phyloP scores from a whole-genome alignment of 1,139 yeast genomes.

The Trichomonascaceae sp. region DNA sequence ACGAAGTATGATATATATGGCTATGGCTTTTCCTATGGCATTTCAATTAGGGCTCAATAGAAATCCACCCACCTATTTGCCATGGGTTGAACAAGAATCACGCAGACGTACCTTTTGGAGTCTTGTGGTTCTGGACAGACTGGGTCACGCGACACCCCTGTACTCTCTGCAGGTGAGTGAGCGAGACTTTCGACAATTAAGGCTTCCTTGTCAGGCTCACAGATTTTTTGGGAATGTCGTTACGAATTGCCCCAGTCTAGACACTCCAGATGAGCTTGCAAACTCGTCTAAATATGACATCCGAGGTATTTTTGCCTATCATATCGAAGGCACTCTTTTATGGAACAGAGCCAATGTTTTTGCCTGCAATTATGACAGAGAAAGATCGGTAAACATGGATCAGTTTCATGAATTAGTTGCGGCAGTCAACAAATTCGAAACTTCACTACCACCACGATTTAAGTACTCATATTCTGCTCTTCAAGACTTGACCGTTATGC shows the following conservation, averaged over 20 bases:
- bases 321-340: conserved; percentile 27
- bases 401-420: conserved; percentile 1
- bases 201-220: conserved; percentile 32
- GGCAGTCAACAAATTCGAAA: conserved; percentile 4
- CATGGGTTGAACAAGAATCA: conserved; percentile 33
- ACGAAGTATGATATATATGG: conserved; percentile 33
- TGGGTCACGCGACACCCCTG: conserved; percentile 33
- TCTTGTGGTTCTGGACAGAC: conserved; percentile 32
- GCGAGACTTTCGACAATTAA: conserved; percentile 20
- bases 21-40: conserved; percentile 35
- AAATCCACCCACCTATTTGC: conserved; percentile 23
- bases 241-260: conserved; percentile 20
- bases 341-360: conserved; percentile 25
- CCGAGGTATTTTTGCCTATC: conserved; percentile 27
- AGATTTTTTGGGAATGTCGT: conserved; percentile 27
- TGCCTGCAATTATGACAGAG: conserved; percentile 1
- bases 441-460: conserved; percentile 20
- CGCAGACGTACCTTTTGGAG: conserved; percentile 36
- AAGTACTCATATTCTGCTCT: conserved; percentile 22
- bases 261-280: conserved; percentile 22
- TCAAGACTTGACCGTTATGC: conserved; percentile 18
- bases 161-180: conserved; percentile 26
- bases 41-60: conserved; percentile 30
- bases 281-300: conserved; percentile 13
- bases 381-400: not conserved